These are phyloP conservation scores for Thuidium tamariscinum DNA, from an alignment of 225 moss, liverwort and hornwort genomes.

Conservation along the genomic window DNA sequence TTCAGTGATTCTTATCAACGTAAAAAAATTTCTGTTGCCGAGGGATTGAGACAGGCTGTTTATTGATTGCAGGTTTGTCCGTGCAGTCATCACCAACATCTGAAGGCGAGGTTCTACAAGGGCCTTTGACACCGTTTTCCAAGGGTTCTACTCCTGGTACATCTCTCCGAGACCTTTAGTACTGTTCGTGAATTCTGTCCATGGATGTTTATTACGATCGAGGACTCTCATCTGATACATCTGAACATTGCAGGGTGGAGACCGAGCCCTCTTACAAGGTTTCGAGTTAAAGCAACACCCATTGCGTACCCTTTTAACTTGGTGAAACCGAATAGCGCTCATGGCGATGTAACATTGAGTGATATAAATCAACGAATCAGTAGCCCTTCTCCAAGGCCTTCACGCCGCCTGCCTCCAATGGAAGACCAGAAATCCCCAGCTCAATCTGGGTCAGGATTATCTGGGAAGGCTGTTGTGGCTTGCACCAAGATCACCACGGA, in stretches of 20 bases:
- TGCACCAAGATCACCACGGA: constrained; percentile 84
- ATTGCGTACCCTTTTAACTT: constrained; percentile 87
- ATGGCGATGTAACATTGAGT: constrained; percentile 73
- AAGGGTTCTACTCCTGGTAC: constrained; percentile 48
- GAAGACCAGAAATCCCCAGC: constrained; percentile 28
- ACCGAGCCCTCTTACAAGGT: constrained; percentile 43
- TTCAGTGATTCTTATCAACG: background rate
- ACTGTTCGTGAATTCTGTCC: background rate
- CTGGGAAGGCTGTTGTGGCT: constrained; percentile 78
- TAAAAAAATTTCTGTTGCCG: background rate
- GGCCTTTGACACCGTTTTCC: constrained; percentile 47
- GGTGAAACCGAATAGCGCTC: constrained; percentile 77
- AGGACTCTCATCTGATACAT: background rate
- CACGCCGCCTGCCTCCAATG: constrained; percentile 12
- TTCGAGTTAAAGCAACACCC: constrained; percentile 53
- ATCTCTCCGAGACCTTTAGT: background rate
- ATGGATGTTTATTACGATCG: background rate
- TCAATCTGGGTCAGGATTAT: constrained; percentile 45
- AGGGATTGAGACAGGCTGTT: background rate
- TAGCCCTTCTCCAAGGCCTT: constrained; percentile 47
- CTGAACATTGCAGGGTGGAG: constrained; percentile 25
- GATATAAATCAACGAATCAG: constrained; percentile 80
- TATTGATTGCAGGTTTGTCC: background rate
- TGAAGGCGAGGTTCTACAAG: constrained; percentile 52
- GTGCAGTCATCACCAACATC: constrained; percentile 25